Percentiles rank a stretch among this genome's conserved stretches.
Conservation (phyloP, 352 stramenopile genomes). For the Globisporangium camurandrum region DNA sequence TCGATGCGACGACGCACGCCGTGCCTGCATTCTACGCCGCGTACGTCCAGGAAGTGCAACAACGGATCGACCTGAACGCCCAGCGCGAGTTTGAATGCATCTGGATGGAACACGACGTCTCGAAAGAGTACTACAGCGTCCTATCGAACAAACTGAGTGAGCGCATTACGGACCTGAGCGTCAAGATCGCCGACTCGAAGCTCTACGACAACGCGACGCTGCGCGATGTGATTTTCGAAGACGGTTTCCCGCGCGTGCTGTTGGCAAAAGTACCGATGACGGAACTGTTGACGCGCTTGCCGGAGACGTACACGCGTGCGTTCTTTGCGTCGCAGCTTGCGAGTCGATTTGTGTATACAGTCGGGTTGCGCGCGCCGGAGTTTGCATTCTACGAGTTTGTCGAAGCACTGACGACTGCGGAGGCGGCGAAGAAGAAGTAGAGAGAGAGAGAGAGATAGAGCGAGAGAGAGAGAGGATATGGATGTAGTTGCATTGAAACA, state of each 20-base stretch:
- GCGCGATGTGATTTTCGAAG: slow-evolving; percentile 62
- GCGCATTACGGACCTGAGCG: slow-evolving; percentile 73
- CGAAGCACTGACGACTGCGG: slow-evolving; percentile 44
- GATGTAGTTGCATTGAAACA: neutral
- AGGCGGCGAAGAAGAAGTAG: slow-evolving; percentile 1
- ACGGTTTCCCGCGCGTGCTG: slow-evolving; percentile 71
- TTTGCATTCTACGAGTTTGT: slow-evolving; percentile 88
- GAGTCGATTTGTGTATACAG: slow-evolving; percentile 75
- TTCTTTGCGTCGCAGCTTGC: slow-evolving; percentile 80
- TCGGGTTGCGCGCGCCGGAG: slow-evolving; percentile 58
- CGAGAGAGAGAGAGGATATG: neutral
- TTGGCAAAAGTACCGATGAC: slow-evolving; percentile 46
- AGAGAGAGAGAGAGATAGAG: no score
- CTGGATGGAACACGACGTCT: slow-evolving; percentile 68
- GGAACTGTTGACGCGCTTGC: slow-evolving; percentile 59
- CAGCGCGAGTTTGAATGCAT: slow-evolving; percentile 81
- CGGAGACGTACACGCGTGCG: slow-evolving; percentile 70
- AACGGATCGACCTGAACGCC: slow-evolving; percentile 73
- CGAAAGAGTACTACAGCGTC: slow-evolving; percentile 61
- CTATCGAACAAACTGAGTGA: slow-evolving; percentile 74
- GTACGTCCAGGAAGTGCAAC: slow-evolving; percentile 77
- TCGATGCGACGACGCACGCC: slow-evolving; percentile 45
- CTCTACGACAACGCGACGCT: slow-evolving; percentile 65
- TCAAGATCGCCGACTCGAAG: slow-evolving; percentile 71
- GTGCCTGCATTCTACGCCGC: slow-evolving; percentile 64